phyloP scores from a whole-genome alignment of 495 filamentous ascomycete genomes.

The Astrocystis sublimbata region DNA sequence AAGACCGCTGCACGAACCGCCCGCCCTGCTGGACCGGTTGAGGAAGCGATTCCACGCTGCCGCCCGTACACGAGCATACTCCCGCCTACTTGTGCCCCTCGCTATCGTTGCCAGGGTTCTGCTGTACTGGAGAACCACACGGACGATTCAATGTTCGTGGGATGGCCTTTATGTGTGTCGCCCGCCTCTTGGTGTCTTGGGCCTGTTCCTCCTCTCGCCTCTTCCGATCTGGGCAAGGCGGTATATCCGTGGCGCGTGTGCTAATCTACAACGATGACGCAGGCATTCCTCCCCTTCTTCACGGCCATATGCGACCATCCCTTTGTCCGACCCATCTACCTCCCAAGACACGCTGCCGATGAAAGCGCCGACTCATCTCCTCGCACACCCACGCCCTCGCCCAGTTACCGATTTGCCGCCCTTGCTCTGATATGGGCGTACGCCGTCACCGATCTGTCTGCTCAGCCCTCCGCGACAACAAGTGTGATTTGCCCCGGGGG shows the following conservation, averaged over 20 bases:
- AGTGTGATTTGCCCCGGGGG: slow-evolving; percentile 31
- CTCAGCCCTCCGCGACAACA: slow-evolving; percentile 24
- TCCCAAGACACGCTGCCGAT: slow-evolving; percentile 22
- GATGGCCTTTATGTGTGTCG: slow-evolving; percentile 31
- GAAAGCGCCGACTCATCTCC: slow-evolving; percentile 21
- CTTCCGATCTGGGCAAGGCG: neutral
- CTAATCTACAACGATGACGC: neutral
- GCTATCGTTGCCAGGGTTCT: slow-evolving; percentile 24
- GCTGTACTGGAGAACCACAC: slow-evolving; percentile 28
- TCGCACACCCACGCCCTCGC: neutral
- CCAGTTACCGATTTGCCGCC: slow-evolving; percentile 19
- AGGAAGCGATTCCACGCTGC: slow-evolving; percentile 18
- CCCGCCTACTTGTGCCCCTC: slow-evolving; percentile 23
- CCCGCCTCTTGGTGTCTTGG: neutral
- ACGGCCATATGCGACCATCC: slow-evolving; percentile 21
- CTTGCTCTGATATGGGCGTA: slow-evolving; percentile 29
- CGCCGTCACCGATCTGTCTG: slow-evolving; percentile 25
- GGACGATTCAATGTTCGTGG: slow-evolving; percentile 36
- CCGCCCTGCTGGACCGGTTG: slow-evolving; percentile 16
- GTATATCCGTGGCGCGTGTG: neutral
- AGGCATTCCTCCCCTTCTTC: slow-evolving; percentile 31
- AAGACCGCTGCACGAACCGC: neutral
- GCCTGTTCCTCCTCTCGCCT: neutral
- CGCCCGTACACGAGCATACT: slow-evolving; percentile 17
- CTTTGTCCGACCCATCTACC: slow-evolving; percentile 17